A percentile compares a stretch with the other conserved stretches of the same genome.
Evolutionary conservation across 2,329 filamentous ascomycete species (phyloP).

Genomic region (Cladosporium sp.): DNA sequence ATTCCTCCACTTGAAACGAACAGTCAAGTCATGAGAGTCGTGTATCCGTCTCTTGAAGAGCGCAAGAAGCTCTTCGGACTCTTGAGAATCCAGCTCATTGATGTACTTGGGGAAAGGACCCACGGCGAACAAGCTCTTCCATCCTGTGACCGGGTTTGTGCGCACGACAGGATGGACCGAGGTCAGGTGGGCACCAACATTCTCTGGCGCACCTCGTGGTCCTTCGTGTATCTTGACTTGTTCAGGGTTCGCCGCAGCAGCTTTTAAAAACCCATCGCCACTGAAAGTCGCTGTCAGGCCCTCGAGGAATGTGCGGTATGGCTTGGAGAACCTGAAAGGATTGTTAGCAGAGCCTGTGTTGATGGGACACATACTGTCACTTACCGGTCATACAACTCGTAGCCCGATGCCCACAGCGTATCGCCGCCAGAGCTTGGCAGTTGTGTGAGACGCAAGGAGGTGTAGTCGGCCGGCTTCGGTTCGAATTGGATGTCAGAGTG

Average conservation of each 20-base stretch:
- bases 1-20: conserved; percentile 52
- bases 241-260: conserved; percentile 44
- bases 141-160: conserved; percentile 62
- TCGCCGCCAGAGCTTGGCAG: conserved; percentile 57
- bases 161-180: conserved; percentile 53
- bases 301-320: conserved; percentile 61
- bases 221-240: conserved; percentile 35
- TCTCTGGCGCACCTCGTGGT: conserved; percentile 44
- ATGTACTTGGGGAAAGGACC: conserved; percentile 58
- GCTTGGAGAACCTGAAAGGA: conserved; percentile 52
- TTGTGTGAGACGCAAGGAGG: conserved; percentile 57
- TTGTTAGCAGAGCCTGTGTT: not conserved
- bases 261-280: conserved; percentile 27
- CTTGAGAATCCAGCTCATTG: conserved; percentile 48
- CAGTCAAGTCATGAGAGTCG: conserved; percentile 56
- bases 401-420: conserved; percentile 68
- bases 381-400: conserved; percentile 61
- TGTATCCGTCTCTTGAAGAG: conserved; percentile 39
- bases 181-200: conserved; percentile 47
- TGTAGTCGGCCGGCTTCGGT: conserved; percentile 54
- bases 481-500: conserved; percentile 51
- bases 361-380: not conserved
- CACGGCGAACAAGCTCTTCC: conserved; percentile 61
- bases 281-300: conserved; percentile 56
- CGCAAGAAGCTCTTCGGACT: conserved; percentile 28